Conservation (phyloP, 768 basidiomycete species). For the Suillus clintonianus region DNA sequence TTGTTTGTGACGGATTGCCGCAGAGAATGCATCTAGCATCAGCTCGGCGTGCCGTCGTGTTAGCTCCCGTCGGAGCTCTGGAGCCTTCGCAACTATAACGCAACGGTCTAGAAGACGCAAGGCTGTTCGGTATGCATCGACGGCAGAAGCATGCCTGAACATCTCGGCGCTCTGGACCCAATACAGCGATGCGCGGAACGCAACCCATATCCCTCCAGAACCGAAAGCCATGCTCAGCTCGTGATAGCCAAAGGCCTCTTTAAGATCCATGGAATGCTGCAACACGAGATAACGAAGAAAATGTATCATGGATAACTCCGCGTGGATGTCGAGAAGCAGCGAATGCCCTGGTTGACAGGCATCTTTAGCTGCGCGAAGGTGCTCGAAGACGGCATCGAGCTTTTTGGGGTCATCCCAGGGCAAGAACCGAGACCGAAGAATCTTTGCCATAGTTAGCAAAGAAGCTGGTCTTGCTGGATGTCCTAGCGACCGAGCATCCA, state of each 20-base stretch:
- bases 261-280: slow-evolving; percentile 20
- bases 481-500: slow-evolving; percentile 4
- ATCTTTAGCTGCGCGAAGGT: slow-evolving; percentile 26
- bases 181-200: slow-evolving; percentile 17
- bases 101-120: slow-evolving; percentile 18
- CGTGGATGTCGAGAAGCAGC: slow-evolving; percentile 23
- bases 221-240: slow-evolving; percentile 17
- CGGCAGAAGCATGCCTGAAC: slow-evolving; percentile 16
- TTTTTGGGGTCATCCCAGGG: slow-evolving; percentile 23
- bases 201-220: slow-evolving; percentile 17
- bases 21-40: slow-evolving; percentile 27
- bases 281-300: slow-evolving; percentile 28
- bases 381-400: slow-evolving; percentile 25
- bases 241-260: slow-evolving; percentile 22
- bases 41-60: slow-evolving; percentile 11
- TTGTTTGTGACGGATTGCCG: slow-evolving; percentile 21
- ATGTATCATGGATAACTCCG: slow-evolving; percentile 17
- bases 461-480: slow-evolving; percentile 17
- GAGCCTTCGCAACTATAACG: slow-evolving; percentile 16
- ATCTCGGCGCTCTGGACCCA: slow-evolving; percentile 23
- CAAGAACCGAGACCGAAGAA: slow-evolving; percentile 21
- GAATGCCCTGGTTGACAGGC: slow-evolving; percentile 20
- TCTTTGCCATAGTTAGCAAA: slow-evolving; percentile 21
- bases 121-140: slow-evolving; percentile 19
- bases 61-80: slow-evolving; percentile 17